Percentiles rank a stretch among this genome's conserved stretches.
Conservation (phyloP, 2,329 filamentous ascomycete genomes). For the Aureobasidium mangrovei region DNA sequence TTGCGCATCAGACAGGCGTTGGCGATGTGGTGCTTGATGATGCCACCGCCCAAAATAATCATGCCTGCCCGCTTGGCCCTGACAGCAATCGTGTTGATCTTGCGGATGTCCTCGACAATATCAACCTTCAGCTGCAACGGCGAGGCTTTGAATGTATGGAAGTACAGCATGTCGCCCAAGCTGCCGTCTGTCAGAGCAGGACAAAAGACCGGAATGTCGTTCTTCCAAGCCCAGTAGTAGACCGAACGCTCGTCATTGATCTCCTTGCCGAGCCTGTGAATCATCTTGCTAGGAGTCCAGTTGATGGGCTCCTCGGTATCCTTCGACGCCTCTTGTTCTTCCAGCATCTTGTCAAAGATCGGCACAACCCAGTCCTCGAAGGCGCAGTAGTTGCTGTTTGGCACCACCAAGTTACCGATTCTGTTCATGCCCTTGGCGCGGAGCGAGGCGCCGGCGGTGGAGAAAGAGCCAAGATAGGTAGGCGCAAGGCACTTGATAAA, state of each 20-base stretch:
- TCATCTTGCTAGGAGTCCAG: constrained; percentile 93
- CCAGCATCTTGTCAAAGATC: constrained; percentile 87
- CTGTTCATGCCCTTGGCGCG: constrained; percentile 84
- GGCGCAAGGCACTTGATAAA: constrained; percentile 96
- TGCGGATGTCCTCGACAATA: constrained; percentile 86
- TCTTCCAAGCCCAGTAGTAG: constrained; percentile 96
- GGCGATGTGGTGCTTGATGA: constrained; percentile 98
- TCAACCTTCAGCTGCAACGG: constrained; percentile 76
- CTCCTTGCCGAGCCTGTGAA: constrained; percentile 80
- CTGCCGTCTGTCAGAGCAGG: constrained; percentile 92
- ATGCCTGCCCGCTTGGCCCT: constrained; percentile 82
- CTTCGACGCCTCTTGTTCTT: constrained; percentile 79
- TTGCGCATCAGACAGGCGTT: constrained; percentile 98
- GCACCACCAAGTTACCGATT: constrained; percentile 91
- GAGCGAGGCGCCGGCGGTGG: constrained; percentile 64
- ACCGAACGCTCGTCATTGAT: constrained; percentile 89
- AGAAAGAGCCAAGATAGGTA: constrained; percentile 87
- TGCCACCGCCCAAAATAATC: constrained; percentile 86
- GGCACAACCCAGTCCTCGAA: constrained; percentile 98
- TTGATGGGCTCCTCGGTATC: constrained; percentile 53
- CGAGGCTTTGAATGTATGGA: constrained; percentile 88
- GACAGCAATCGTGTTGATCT: constrained; percentile 86
- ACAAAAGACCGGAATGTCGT: constrained; percentile 94
- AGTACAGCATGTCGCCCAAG: constrained; percentile 96
- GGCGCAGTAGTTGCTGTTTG: constrained; percentile 93